phyloP scores from a whole-genome alignment of 805 yeast genomes.

The Suhomyces emberorum region DNA sequence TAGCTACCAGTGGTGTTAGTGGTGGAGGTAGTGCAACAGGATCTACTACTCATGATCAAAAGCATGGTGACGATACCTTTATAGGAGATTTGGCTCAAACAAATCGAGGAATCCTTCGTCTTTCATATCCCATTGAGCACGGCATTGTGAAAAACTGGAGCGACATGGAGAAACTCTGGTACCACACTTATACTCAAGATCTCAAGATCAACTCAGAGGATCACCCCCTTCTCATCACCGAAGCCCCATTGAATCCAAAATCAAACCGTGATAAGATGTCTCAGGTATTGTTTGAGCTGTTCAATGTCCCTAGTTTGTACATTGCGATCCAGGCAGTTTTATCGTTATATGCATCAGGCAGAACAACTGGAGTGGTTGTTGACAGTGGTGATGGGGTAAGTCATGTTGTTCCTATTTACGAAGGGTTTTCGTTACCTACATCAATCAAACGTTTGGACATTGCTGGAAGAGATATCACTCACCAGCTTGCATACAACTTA shows the following conservation, averaged over 20 bases:
- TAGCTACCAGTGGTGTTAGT: slow-evolving; percentile 5
- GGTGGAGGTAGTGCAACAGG: not conserved
- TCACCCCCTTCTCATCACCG: slow-evolving; percentile 85
- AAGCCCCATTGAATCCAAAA: slow-evolving; percentile 79
- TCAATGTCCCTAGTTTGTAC: slow-evolving; percentile 74
- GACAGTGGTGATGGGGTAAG: slow-evolving; percentile 95
- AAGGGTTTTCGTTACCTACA: slow-evolving; percentile 77
- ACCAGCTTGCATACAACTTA: slow-evolving; percentile 63
- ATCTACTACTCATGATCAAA: slow-evolving; percentile 20
- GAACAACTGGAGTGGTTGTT: slow-evolving; percentile 85
- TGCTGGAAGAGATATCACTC: slow-evolving; percentile 86
- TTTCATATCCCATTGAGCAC: slow-evolving; percentile 72
- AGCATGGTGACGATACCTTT: slow-evolving; percentile 47
- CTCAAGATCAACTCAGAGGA: slow-evolving; percentile 63
- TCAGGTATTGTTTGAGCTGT: slow-evolving; percentile 67
- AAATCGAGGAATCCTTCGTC: slow-evolving; percentile 68
- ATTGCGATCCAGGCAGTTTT: slow-evolving; percentile 74
- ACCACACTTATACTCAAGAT: slow-evolving; percentile 56
- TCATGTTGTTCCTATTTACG: slow-evolving; percentile 83
- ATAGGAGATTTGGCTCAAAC: slow-evolving; percentile 76
- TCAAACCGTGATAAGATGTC: slow-evolving; percentile 57
- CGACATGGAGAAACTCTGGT: slow-evolving; percentile 83
- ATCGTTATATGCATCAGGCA: slow-evolving; percentile 81
- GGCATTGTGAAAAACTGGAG: slow-evolving; percentile 83
- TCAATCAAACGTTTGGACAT: slow-evolving; percentile 72